Conservation (phyloP, 148 eudicot genomes). For the Spergularia bocconei region DNA sequence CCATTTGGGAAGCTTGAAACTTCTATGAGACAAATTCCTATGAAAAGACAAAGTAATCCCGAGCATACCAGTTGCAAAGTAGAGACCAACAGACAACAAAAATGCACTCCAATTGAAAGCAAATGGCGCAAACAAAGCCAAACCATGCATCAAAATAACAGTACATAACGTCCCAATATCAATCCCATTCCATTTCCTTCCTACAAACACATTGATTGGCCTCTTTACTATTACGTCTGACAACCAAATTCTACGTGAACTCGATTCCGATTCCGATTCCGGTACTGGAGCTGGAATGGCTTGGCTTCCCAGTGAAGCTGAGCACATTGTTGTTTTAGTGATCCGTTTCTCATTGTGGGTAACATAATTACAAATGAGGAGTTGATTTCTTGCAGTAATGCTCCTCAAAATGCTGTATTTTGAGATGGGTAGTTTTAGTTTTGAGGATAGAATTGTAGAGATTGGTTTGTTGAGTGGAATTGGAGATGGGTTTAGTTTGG, state of each 20-base stretch:
- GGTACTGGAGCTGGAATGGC: neutral
- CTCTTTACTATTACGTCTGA: slow-evolving; percentile 54
- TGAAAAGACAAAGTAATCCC: slow-evolving; percentile 79
- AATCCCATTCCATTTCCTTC: slow-evolving; percentile 50
- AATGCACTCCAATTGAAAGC: slow-evolving; percentile 65
- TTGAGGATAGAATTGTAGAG: neutral
- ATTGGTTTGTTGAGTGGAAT: slow-evolving; percentile 12
- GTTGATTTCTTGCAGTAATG: neutral
- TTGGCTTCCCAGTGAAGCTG: neutral
- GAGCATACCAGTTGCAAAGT: slow-evolving; percentile 55
- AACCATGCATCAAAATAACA: slow-evolving; percentile 52
- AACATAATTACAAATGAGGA: slow-evolving; percentile 4
- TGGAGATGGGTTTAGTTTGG: slow-evolving; percentile 19
- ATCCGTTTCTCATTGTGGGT: slow-evolving; percentile 12
- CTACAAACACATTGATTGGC: slow-evolving; percentile 41
- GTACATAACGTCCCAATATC: slow-evolving; percentile 40
- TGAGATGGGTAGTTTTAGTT: slow-evolving; percentile 25
- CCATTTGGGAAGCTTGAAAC: slow-evolving; percentile 83
- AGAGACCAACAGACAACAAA: slow-evolving; percentile 53
- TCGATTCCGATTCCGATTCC: slow-evolving; percentile 22
- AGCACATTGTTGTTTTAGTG: neutral
- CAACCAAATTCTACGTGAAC: slow-evolving; percentile 31
- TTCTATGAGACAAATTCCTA: slow-evolving; percentile 68
- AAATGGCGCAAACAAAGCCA: slow-evolving; percentile 61
- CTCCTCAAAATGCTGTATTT: neutral